Percentiles rank a stretch among this genome's conserved stretches.
phyloP scores from a whole-genome alignment of 345 rosid genomes.

The Populus tremula region DNA sequence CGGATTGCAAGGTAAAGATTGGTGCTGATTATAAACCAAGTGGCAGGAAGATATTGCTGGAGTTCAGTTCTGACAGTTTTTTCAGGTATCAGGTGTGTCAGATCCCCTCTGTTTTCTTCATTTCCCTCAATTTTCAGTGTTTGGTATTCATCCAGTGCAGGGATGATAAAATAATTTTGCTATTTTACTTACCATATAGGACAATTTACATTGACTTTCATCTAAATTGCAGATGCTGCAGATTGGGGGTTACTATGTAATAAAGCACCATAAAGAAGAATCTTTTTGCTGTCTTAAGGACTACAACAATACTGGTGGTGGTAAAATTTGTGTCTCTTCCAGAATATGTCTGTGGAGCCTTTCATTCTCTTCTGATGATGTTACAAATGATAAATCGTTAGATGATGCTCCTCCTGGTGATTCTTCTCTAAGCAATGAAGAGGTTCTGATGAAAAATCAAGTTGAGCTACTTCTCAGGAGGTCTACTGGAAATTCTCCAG shows the following conservation, averaged over 20 bases:
- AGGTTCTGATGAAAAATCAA: conserved; percentile 22
- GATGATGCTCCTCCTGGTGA: conserved; percentile 24
- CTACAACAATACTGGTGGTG: conserved; percentile 25
- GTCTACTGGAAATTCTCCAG: conserved; percentile 17
- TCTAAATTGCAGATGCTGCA: conserved; percentile 56
- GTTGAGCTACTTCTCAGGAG: conserved; percentile 18
- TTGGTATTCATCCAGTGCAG: not conserved
- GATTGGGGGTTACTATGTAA: conserved; percentile 67
- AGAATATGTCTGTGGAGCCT: conserved; percentile 51
- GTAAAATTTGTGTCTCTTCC: conserved; percentile 43
- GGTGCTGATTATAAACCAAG: conserved; percentile 25
- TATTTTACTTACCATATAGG: not conserved
- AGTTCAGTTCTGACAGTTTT: conserved; percentile 43
- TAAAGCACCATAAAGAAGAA: conserved; percentile 51
- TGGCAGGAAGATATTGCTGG: conserved; percentile 54
- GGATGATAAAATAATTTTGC: not conserved
- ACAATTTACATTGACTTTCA: conserved; percentile 11
- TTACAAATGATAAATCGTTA: conserved; percentile 20
- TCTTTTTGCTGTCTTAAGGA: conserved; percentile 40
- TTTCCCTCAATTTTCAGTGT: not conserved
- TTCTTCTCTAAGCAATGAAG: conserved; percentile 25
- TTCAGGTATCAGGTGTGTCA: conserved; percentile 48
- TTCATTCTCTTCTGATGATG: conserved; percentile 46
- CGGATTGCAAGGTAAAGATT: conserved; percentile 29
- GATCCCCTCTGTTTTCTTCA: not conserved